Evolutionary conservation across 2,329 filamentous ascomycete species (phyloP).

Genomic region (Bretziella fagacearum): DNA sequence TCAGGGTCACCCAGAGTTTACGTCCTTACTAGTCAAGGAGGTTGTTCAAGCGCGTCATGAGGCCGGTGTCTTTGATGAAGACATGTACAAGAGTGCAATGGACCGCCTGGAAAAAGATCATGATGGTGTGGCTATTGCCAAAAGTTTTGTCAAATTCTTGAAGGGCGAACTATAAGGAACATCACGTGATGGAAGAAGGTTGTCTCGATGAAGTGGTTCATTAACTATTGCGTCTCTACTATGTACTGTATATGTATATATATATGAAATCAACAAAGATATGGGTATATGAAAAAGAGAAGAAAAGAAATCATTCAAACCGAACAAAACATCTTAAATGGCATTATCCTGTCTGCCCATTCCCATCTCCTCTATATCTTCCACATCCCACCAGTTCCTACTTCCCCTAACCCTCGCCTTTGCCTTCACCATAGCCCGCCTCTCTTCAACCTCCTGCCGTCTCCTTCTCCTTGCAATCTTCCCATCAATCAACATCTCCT

Average conservation of each 20-base stretch:
- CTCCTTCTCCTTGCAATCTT: constrained; percentile 30
- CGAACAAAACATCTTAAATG: background rate
- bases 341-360: background rate
- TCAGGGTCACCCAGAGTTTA: constrained; percentile 80
- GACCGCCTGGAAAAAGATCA: constrained; percentile 48
- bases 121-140: constrained; percentile 61
- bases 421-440: constrained; percentile 7
- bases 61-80: constrained; percentile 52
- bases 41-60: constrained; percentile 47
- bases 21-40: constrained; percentile 50
- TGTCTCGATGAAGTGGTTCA: background rate
- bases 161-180: constrained; percentile 32
- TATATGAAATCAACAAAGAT: background rate
- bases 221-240: background rate
- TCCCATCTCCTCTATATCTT: constrained; percentile 9
- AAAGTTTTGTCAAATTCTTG: constrained; percentile 62
- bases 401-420: background rate
- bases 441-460: constrained; percentile 28
- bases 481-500: constrained; percentile 36
- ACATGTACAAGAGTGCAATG: constrained; percentile 49
- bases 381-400: constrained; percentile 25
- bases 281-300: too few species aligned
- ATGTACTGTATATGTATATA: constrained; percentile 7
- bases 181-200: constrained; percentile 14
- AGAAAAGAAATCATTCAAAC: constrained; percentile 1